Evolutionary conservation across 1,284 basidiomycete species (phyloP).

Genomic region (Pyrrhoderma noxium): DNA sequence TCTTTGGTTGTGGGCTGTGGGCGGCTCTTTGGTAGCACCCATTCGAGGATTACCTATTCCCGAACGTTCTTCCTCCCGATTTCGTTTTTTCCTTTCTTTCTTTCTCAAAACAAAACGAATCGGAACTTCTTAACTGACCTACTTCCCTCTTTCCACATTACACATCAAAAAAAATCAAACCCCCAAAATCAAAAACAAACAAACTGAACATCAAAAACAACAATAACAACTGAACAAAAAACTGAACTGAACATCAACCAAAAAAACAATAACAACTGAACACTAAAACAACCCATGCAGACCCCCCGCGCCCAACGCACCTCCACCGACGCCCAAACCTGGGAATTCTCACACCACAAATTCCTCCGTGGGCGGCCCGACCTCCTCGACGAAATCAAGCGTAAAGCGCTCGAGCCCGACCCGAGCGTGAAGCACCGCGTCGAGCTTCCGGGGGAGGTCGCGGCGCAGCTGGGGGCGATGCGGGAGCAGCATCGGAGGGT

Average conservation of each 20-base stretch:
- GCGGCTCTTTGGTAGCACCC: no score
- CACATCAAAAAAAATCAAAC: no score
- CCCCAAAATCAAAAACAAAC: no score
- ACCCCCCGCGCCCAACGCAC: constrained; percentile 79
- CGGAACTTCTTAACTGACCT: no score
- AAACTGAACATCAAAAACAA: no score
- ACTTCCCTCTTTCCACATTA: no score
- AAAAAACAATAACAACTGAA: background rate
- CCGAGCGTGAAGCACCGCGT: constrained; percentile 58
- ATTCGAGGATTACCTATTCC: no score
- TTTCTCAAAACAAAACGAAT: no score
- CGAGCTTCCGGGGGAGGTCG: constrained; percentile 72
- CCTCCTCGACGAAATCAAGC: constrained; percentile 78
- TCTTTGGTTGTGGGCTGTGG: no score
- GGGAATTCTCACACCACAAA: constrained; percentile 87
- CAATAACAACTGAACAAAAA: no score
- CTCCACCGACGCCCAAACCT: constrained; percentile 54
- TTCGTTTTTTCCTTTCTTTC: background rate
- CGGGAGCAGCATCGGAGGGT: constrained; percentile 60
- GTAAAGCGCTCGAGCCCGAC: constrained; percentile 75
- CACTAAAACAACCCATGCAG: constrained; percentile 31
- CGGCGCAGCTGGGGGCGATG: constrained; percentile 58
- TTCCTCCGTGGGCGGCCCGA: constrained; percentile 78
- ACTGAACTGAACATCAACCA: no score
- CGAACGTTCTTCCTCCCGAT: no score